Percentiles rank a stretch among this genome's conserved stretches.
These are phyloP conservation scores for Hypoxylon sp. DNA, from an alignment of 2,329 filamentous ascomycete species.

Conservation along the genomic window DNA sequence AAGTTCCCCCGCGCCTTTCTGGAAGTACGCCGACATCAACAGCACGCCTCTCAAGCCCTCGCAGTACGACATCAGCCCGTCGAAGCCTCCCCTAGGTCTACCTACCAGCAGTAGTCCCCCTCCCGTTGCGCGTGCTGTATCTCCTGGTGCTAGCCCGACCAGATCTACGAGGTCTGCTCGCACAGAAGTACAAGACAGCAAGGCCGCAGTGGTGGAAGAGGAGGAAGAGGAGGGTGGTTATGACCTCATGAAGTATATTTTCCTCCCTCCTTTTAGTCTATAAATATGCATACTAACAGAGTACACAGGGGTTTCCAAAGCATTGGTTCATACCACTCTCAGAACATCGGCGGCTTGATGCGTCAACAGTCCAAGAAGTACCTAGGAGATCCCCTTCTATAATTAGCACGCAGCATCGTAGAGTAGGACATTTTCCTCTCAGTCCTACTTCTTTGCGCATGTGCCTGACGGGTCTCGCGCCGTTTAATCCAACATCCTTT, in stretches of 20 bases:
- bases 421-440: too few relatives aligned
- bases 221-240: slow-evolving; percentile 63
- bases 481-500: too few relatives aligned
- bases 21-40: slow-evolving; percentile 82
- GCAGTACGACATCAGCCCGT: slow-evolving; percentile 67
- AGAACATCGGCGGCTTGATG: too few relatives aligned
- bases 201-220: slow-evolving; percentile 35
- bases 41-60: slow-evolving; percentile 71
- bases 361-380: too few relatives aligned
- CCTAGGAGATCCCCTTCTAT: too few relatives aligned
- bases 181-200: slow-evolving; percentile 42
- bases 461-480: too few relatives aligned
- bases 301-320: slow-evolving; percentile 67
- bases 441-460: too few relatives aligned
- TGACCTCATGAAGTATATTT: slow-evolving; percentile 66
- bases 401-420: too few relatives aligned
- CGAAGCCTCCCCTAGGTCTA: slow-evolving; percentile 56
- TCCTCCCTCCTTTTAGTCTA: too few relatives aligned
- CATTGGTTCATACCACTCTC: slow-evolving; percentile 68
- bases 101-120: slow-evolving; percentile 68
- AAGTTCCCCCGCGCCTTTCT: slow-evolving; percentile 85
- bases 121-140: slow-evolving; percentile 55
- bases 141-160: slow-evolving; percentile 62
- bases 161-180: slow-evolving; percentile 52
- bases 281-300: too few relatives aligned